Base-by-base conservation (phyloP, 2,329 filamentous ascomycete species). In the Beauveria medogensis region DNA sequence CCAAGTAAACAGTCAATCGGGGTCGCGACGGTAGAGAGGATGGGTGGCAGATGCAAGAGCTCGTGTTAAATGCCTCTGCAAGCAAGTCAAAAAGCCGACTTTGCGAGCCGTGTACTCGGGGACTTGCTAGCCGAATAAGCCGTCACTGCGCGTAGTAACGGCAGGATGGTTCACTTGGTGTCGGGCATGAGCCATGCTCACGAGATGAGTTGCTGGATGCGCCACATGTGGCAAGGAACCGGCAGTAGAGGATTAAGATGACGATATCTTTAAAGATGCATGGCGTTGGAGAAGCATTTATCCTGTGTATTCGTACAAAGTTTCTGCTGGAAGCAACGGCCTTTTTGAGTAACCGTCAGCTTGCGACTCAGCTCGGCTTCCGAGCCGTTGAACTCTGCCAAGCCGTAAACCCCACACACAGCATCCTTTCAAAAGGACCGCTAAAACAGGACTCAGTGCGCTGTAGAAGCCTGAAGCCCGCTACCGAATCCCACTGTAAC, bases 381-480 rank as follows among this genome's bases (percentile, higher is more conserved):
- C 55, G 55, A 59, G 55, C 47, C 55, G 46, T 59, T 59, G 46
- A 28, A 18, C 37, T 26, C 20, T 37, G 43, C 46, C 46, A 37
- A 57, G 28, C 3, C 2, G 26, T 30, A 18, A 9, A n/a, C 28
- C 50, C 44, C 44, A 57, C 55, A 26, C 20, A 5, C 20, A 2
- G 30, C 44, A 56, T 50, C 55, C 26, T 24, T 14, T 56, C 28
- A 28, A 22, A 34, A 24, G 7, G 26, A 48, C 30, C 55, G 30
- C 55, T 57, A 22, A 22, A 47, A 24, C 26, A 40, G 5, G 10
- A 30, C 14, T 30, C 34, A 59, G 37, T 10, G 16, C 34, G 30
- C 46, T 59, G 37, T 28, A 51, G 34, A 10, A 37, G 34, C 34
- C 34, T 37, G 34, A 4, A 37, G n/a, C 16, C 18, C 30, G n/a